phyloP scores from a whole-genome alignment of 768 basidiomycete genomes.

The Podaxis pistillaris region DNA sequence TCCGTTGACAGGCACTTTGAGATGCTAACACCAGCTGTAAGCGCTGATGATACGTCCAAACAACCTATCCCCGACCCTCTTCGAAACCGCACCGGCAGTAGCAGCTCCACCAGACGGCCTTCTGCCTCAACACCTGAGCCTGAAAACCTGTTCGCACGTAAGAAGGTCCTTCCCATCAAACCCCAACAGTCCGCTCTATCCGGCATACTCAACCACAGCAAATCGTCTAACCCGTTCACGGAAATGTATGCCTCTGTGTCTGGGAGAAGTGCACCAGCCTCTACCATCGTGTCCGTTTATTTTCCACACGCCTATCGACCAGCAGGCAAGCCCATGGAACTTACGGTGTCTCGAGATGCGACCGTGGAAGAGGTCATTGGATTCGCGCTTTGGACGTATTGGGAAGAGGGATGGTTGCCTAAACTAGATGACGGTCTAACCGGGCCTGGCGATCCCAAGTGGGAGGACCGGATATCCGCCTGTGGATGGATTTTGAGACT shows the following conservation, averaged over 20 bases:
- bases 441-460: constrained; percentile 61
- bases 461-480: constrained; percentile 60
- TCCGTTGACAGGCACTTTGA: constrained; percentile 20
- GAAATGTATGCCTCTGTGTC: constrained; percentile 86
- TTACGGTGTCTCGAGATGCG: constrained; percentile 83
- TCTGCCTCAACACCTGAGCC: constrained; percentile 13
- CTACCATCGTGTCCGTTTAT: constrained; percentile 69
- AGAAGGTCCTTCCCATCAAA: constrained; percentile 41
- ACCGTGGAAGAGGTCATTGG: constrained; percentile 96
- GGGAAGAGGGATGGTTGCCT: constrained; percentile 84
- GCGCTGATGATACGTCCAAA: constrained; percentile 17
- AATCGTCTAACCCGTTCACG: constrained; percentile 80
- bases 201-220: constrained; percentile 66
- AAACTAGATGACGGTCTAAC: constrained; percentile 66
- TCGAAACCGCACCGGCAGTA: constrained; percentile 22
- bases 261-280: constrained; percentile 65
- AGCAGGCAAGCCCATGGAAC: constrained; percentile 57
- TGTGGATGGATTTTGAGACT: constrained; percentile 92
- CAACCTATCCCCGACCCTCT: constrained; percentile 24
- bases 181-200: constrained; percentile 65
- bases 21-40: constrained; percentile 25
- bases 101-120: constrained; percentile 13
- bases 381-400: constrained; percentile 88
- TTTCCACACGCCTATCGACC: constrained; percentile 80
- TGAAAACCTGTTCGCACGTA: constrained; percentile 48